Percentiles rank a stretch among this genome's conserved stretches.
Evolutionary conservation across 2,329 filamentous ascomycete genomes (phyloP).

Genomic region (Colletotrichum magnum): DNA sequence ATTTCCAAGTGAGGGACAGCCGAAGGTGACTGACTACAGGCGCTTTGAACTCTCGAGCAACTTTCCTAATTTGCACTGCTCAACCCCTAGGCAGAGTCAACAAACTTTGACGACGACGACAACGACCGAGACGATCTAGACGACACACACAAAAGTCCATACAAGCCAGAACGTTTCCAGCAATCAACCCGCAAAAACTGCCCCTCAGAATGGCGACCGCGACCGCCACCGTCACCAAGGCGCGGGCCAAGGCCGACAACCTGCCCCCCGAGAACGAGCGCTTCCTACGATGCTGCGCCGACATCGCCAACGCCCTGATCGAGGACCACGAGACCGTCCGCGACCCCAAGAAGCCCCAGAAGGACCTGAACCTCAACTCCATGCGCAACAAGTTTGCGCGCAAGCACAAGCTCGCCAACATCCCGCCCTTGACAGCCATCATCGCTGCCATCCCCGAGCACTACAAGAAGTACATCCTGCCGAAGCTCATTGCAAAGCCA

Average conservation of each 20-base stretch:
- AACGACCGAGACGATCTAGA: neutral
- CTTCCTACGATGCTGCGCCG: constrained; percentile 93
- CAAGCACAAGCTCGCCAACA: constrained; percentile 89
- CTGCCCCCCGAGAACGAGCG: constrained; percentile 94
- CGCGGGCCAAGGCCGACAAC: constrained; percentile 80
- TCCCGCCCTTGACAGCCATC: constrained; percentile 94
- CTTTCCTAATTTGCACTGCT: too few relatives aligned
- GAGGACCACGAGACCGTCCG: constrained; percentile 90
- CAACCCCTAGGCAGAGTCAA: too few relatives aligned
- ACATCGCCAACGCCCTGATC: constrained; percentile 93
- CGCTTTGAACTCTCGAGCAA: neutral
- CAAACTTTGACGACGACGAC: too few relatives aligned
- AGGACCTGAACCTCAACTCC: constrained; percentile 93
- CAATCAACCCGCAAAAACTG: too few relatives aligned
- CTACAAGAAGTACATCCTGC: constrained; percentile 99
- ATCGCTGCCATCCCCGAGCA: constrained; percentile 99
- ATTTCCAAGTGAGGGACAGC: constrained; percentile 28
- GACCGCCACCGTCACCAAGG: constrained; percentile 72
- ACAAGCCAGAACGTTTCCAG: neutral
- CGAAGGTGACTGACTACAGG: constrained; percentile 13
- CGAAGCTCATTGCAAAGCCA: constrained; percentile 96
- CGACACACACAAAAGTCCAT: neutral
- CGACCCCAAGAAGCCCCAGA: constrained; percentile 79
- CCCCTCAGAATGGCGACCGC: constrained; percentile 55
- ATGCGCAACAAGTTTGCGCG: constrained; percentile 89